Evolutionary conservation across 805 yeast genomes (phyloP).

Genomic region (Kurtzmaniella cleridarum): DNA sequence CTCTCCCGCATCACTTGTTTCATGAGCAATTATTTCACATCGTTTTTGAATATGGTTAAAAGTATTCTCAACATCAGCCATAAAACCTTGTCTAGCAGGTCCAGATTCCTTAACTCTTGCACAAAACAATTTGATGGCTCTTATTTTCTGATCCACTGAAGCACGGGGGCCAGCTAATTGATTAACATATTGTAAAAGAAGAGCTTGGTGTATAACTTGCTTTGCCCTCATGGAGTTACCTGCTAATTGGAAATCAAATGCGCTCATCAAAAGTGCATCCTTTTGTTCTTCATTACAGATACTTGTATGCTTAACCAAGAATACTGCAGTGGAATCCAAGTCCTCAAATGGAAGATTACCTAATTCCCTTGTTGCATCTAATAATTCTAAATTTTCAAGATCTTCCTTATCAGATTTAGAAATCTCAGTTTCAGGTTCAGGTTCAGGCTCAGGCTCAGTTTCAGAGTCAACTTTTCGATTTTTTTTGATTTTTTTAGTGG

Average conservation of each 20-base stretch:
- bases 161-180: constrained; percentile 34
- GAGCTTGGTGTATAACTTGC: constrained; percentile 73
- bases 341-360: constrained; percentile 50
- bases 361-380: constrained; percentile 62
- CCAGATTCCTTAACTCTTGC: constrained; percentile 47
- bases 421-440: constrained; percentile 3
- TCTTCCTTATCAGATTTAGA: constrained; percentile 16
- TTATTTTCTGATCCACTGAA: constrained; percentile 24
- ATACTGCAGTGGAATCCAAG: constrained; percentile 45
- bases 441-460: constrained; percentile 2
- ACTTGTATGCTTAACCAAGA: constrained; percentile 52
- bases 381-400: constrained; percentile 47
- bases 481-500: background rate
- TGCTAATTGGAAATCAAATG: constrained; percentile 76
- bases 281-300: constrained; percentile 81
- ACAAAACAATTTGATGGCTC: constrained; percentile 61
- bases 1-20: constrained; percentile 24
- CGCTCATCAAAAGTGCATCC: constrained; percentile 88
- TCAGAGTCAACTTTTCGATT: background rate
- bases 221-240: constrained; percentile 51
- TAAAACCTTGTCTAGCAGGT: constrained; percentile 67
- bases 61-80: constrained; percentile 70
- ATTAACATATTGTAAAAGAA: constrained; percentile 68
- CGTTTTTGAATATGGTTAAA: constrained; percentile 69
- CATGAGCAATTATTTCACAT: constrained; percentile 55